These are phyloP conservation scores for Nakazawaea ishiwadae DNA, from an alignment of 805 yeast genomes.

Conservation along the genomic window DNA sequence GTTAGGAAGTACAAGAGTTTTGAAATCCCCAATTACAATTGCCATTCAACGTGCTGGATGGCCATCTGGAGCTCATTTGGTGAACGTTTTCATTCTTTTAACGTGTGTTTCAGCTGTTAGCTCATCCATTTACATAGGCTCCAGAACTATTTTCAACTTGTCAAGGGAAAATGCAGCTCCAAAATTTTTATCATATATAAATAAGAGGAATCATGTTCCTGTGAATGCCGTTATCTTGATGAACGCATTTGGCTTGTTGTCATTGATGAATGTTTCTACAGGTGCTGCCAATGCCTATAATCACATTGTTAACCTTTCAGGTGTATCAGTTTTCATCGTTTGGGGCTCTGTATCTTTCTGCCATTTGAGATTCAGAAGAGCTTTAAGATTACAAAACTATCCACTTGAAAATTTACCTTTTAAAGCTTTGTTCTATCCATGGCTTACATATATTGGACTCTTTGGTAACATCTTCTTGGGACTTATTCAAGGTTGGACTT, in stretches of 20 bases:
- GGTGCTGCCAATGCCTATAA: neutral
- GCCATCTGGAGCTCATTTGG: constrained; percentile 22
- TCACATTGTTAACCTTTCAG: neutral
- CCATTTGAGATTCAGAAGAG: neutral
- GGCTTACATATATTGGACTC: neutral
- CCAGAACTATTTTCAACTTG: constrained; percentile 37
- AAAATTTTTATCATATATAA: constrained; percentile 25
- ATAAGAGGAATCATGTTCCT: constrained; percentile 31
- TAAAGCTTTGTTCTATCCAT: neutral
- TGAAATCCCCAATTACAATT: constrained; percentile 41
- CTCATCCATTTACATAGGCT: constrained; percentile 37
- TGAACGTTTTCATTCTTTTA: constrained; percentile 36
- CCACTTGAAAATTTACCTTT: neutral
- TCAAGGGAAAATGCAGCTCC: constrained; percentile 39
- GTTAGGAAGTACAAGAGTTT: constrained; percentile 22
- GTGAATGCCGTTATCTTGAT: constrained; percentile 32
- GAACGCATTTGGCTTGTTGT: constrained; percentile 33
- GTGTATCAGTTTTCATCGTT: neutral
- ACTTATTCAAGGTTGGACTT: neutral
- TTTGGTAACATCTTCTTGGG: neutral
- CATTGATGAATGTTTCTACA: constrained; percentile 17
- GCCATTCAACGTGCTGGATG: constrained; percentile 23
- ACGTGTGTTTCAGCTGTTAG: constrained; percentile 38
- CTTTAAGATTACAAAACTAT: neutral
- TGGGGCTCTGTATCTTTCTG: neutral